Percentiles rank a stretch among this genome's conserved stretches.
Evolutionary conservation across 1,284 basidiomycete species (phyloP).

Genomic region (Heterobasidion occidentale): DNA sequence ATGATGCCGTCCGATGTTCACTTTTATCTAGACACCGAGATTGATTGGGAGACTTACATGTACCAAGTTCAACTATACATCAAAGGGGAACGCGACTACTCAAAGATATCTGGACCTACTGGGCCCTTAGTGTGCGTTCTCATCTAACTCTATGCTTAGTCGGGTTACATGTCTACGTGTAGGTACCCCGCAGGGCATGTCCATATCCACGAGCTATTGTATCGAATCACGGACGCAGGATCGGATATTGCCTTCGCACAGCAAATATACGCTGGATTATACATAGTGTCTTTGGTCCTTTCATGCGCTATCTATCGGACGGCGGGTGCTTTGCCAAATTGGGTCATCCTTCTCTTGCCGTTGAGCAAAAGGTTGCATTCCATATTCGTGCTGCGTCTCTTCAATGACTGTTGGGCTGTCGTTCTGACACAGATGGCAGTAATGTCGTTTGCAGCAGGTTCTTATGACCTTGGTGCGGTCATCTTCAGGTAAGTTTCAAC

Average conservation of each 20-base stretch:
- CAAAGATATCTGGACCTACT: constrained; percentile 82
- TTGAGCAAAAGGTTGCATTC: constrained; percentile 93
- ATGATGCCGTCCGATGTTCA: background rate
- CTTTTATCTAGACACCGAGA: constrained; percentile 81
- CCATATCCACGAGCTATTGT: constrained; percentile 74
- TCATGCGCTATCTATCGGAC: constrained; percentile 64
- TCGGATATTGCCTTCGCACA: constrained; percentile 64
- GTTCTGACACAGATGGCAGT: constrained; percentile 53
- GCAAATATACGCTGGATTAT: constrained; percentile 70
- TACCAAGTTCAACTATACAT: constrained; percentile 77
- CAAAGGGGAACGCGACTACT: constrained; percentile 82
- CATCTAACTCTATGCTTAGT: background rate
- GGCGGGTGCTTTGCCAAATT: constrained; percentile 67
- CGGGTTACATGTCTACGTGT: constrained; percentile 7
- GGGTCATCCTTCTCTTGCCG: constrained; percentile 68
- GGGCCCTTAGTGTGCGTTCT: constrained; percentile 80
- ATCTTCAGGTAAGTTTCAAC: constrained; percentile 62
- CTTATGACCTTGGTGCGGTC: constrained; percentile 55
- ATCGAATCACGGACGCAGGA: constrained; percentile 58
- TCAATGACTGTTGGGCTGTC: constrained; percentile 92
- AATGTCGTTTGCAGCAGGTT: constrained; percentile 48
- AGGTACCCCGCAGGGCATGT: constrained; percentile 96
- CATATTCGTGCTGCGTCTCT: constrained; percentile 86
- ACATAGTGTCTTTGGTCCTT: constrained; percentile 57
- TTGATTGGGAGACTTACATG: constrained; percentile 95